Percentiles rank a stretch among this genome's conserved stretches.
Conservation (phyloP, 371 early-diverging fungal genomes). For the Paraphysoderma sedebokerense region DNA sequence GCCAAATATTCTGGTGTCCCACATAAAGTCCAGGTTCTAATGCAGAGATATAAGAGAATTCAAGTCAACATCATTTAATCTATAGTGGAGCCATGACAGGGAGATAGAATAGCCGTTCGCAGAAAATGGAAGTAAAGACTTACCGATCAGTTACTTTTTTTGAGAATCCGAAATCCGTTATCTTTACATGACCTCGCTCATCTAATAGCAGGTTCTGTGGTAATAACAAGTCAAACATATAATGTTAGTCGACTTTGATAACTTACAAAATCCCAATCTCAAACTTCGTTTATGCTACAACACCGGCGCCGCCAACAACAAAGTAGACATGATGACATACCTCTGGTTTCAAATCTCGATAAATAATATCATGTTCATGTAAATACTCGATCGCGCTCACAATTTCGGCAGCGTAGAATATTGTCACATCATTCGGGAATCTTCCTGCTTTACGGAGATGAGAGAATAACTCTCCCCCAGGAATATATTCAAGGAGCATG, state of each 20-base stretch:
- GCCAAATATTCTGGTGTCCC: slow-evolving; percentile 97
- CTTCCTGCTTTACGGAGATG: slow-evolving; percentile 33
- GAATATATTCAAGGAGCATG: slow-evolving; percentile 85
- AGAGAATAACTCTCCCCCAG: slow-evolving; percentile 88
- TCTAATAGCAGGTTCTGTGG: slow-evolving; percentile 78
- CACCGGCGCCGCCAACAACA: not conserved
- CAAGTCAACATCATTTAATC: too few relatives aligned
- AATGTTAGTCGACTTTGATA: slow-evolving; percentile 46
- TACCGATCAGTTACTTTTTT: slow-evolving; percentile 83
- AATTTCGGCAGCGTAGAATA: slow-evolving; percentile 24
- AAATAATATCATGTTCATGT: slow-evolving; percentile 39
- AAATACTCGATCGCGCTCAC: slow-evolving; percentile 43
- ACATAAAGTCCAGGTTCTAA: slow-evolving; percentile 95
- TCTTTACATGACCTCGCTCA: slow-evolving; percentile 89
- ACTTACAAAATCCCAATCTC: not conserved
- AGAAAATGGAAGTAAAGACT: too few relatives aligned
- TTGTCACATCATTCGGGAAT: slow-evolving; percentile 7
- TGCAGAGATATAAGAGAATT: too few relatives aligned
- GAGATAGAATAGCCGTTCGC: too few relatives aligned
- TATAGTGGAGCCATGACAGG: too few relatives aligned
- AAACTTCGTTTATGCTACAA: not conserved
- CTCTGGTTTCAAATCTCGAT: slow-evolving; percentile 20
- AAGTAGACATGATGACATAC: not conserved
- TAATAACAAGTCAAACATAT: slow-evolving; percentile 54
- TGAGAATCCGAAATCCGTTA: slow-evolving; percentile 99